Evolutionary conservation across 2,329 filamentous ascomycete genomes (phyloP), one percentile per base, ranked within the genome.

Genomic region (Hypoxylon sp.): DNA sequence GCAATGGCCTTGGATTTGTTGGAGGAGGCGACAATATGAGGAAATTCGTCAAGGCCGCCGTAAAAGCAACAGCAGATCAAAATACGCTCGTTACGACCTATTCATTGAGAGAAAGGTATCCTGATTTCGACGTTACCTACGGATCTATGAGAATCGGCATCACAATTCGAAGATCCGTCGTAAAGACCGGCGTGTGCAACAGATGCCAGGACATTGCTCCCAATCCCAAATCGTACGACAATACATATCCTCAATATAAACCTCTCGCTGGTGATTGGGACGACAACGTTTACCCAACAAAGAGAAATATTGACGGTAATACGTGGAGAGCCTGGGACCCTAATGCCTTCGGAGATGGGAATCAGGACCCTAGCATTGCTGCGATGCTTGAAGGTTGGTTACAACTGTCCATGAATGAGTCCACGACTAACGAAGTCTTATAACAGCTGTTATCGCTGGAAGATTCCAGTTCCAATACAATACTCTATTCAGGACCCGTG

Each of bases 241-340:
- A 46, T 17, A 46, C 42, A 25, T 46, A 46, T 25, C 42, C 42
- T 25, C 42, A 22, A 46, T 46, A 10, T 46, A 46, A 46, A 46
- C 4, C 42, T 25, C 25, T 25, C 4, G 25, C 25, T 2, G 25
- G 25, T 46, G 7, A 22, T 20, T 46, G 17, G 42, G 42, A 46
- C 20, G 42, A 46, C 17, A 46, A 46, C 3, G 42, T 46, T 46
- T 46, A 46, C 17, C 20, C n/a, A 10, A 46, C 17, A 6, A 46
- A 46, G 42, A 46, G 42, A 22, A 46, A 46, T 17, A 46, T 46
- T 10, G 42, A 46, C 17, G 25, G 25, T 25, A 25, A 25, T 25
- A 25, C 25, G 25, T 25, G 25, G 25, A 46, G 42, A 20, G 42
- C 42, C 11, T 46, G 42, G 42, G 42, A 46, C 42, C 8, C n/a